Percentiles rank a stretch among this genome's conserved stretches.
Conservation (phyloP, 208 protist genomes). For the Wallacemonas sp. region DNA sequence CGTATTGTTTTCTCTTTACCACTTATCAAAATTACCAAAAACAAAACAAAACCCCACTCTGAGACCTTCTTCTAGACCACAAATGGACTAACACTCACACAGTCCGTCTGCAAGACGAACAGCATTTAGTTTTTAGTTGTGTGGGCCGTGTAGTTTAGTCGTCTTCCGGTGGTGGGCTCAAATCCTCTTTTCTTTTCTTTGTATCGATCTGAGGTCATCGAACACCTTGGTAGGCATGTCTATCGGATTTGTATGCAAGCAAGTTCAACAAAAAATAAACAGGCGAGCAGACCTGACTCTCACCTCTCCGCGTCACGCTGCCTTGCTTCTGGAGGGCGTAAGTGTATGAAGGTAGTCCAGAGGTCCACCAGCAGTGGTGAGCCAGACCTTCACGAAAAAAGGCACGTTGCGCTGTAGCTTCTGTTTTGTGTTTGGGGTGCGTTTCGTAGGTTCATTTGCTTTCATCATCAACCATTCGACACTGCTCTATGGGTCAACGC, state of each 20-base stretch:
- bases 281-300: no score
- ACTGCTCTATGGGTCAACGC: no score
- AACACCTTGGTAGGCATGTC: constrained; percentile 12
- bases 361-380: no score
- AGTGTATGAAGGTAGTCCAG: no score
- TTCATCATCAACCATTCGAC: no score
- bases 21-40: constrained; percentile 9
- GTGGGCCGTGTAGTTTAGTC: not conserved
- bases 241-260: constrained; percentile 14
- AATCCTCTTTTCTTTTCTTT: constrained; percentile 15
- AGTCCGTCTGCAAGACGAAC: not conserved
- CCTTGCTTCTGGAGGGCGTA: no score
- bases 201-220: not conserved
- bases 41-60: not conserved
- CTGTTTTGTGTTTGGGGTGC: no score
- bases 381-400: no score
- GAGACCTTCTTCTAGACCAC: no score
- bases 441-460: no score
- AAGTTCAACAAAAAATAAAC: not conserved
- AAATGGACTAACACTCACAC: not conserved
- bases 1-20: constrained; percentile 14
- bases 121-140: constrained; percentile 10
- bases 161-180: not conserved
- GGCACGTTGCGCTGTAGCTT: no score
- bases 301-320: no score